phyloP scores from a whole-genome alignment of 306 rosid genomes.

The Cucurbita moschata region DNA sequence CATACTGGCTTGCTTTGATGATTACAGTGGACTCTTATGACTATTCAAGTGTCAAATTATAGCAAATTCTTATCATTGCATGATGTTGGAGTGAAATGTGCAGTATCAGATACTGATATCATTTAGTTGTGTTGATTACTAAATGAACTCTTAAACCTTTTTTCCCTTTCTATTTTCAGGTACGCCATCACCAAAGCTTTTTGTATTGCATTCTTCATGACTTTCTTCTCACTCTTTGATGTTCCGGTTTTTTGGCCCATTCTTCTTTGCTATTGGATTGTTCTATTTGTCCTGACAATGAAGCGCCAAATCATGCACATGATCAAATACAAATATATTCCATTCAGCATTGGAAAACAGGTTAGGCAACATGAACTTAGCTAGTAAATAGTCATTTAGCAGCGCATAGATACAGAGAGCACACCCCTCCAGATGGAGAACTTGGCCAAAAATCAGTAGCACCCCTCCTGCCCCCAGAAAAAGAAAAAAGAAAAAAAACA shows the following conservation, averaged over 20 bases:
- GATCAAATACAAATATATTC: slow-evolving; percentile 52
- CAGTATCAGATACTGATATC: background rate
- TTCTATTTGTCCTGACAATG: slow-evolving; percentile 54
- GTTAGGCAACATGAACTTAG: slow-evolving; percentile 19
- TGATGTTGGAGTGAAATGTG: background rate
- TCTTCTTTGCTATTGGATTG: slow-evolving; percentile 48
- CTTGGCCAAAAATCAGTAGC: too few species aligned
- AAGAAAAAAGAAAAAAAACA: too few species aligned
- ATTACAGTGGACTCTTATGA: background rate
- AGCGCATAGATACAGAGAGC: background rate
- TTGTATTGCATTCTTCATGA: slow-evolving; percentile 42
- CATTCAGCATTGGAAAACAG: slow-evolving; percentile 54
- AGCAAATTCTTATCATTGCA: background rate
- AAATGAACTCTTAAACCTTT: background rate
- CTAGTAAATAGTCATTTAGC: background rate
- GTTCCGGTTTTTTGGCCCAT: slow-evolving; percentile 70
- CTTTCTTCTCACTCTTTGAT: slow-evolving; percentile 47
- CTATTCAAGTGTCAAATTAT: background rate
- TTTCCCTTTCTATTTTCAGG: slow-evolving; percentile 25
- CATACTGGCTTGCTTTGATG: background rate
- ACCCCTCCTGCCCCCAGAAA: background rate
- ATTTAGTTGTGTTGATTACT: background rate
- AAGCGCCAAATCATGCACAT: slow-evolving; percentile 65
- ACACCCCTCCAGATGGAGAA: background rate
- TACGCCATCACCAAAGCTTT: slow-evolving; percentile 56